phyloP scores from a whole-genome alignment of 2,329 filamentous ascomycete genomes.

The Diplocarpon rosae region DNA sequence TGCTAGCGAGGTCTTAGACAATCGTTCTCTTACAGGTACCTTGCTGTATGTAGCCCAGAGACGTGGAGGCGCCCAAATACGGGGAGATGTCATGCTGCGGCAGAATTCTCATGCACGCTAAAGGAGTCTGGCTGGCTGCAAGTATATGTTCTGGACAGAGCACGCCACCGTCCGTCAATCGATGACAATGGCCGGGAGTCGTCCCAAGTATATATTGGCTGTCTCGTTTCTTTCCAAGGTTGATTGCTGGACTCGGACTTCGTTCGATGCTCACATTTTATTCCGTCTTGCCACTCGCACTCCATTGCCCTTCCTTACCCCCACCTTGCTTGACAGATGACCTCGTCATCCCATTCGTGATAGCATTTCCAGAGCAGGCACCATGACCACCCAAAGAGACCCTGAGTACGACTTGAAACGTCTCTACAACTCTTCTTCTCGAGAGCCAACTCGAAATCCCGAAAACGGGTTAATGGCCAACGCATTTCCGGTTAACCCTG shows the following conservation, averaged over 20 bases:
- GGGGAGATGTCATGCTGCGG: background rate
- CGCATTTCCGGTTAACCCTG: conserved; percentile 2
- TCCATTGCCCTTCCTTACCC: no score
- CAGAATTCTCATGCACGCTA: background rate
- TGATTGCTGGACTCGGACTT: no score
- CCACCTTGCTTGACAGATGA: no score
- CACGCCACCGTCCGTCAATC: background rate
- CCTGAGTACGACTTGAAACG: conserved; percentile 1
- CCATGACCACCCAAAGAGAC: background rate
- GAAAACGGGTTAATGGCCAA: conserved; percentile 3
- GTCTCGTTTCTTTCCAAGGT: no score
- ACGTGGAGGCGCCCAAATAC: no score
- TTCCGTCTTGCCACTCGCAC: no score
- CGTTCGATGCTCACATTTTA: no score
- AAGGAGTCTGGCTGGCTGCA: background rate
- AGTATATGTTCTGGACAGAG: background rate
- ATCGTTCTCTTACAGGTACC: no score
- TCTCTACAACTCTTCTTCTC: conserved; percentile 3
- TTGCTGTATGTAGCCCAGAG: no score
- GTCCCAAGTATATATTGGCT: no score
- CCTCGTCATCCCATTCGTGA: background rate
- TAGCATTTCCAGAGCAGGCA: background rate
- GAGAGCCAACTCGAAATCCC: conserved; percentile 6
- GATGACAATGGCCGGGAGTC: background rate
- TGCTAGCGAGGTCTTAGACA: no score